Percentiles rank a stretch among this genome's conserved stretches.
These are phyloP conservation scores for Lodderomyces pseudojiufengensis DNA, from an alignment of 1,139 yeast species.

Conservation along the genomic window DNA sequence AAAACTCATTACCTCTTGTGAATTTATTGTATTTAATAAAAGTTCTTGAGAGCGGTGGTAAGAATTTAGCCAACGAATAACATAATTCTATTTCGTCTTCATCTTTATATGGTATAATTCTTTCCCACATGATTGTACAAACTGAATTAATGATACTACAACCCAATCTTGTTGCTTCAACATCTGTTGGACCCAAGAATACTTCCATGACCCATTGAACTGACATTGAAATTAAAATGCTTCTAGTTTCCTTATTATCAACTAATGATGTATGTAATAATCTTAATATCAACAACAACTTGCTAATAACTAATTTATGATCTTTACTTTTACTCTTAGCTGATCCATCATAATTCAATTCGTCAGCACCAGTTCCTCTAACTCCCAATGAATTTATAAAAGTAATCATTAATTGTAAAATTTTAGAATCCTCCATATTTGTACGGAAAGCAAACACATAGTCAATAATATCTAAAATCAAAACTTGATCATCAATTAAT, in stretches of 20 bases:
- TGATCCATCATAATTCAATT: constrained; percentile 21
- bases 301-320: constrained; percentile 52
- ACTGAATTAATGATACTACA: constrained; percentile 53
- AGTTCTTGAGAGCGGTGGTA: constrained; percentile 51
- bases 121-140: constrained; percentile 38
- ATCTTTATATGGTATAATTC: constrained; percentile 19
- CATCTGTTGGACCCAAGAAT: constrained; percentile 48
- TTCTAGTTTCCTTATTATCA: constrained; percentile 33
- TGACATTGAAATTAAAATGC: constrained; percentile 46
- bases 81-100: constrained; percentile 28
- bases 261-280: constrained; percentile 49
- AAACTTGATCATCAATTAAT: constrained; percentile 56
- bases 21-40: constrained; percentile 52
- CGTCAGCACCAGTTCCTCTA: constrained; percentile 50
- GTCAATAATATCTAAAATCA: constrained; percentile 56
- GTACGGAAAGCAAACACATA: constrained; percentile 44
- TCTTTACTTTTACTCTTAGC: constrained; percentile 37
- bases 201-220: constrained; percentile 66
- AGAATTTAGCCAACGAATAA: constrained; percentile 46
- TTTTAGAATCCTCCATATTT: constrained; percentile 34
- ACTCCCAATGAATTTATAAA: constrained; percentile 52
- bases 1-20: constrained; percentile 49
- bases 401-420: constrained; percentile 36
- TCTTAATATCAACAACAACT: constrained; percentile 57
- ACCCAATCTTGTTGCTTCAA: constrained; percentile 61